Percentiles rank a stretch among this genome's conserved stretches.
Conservation (phyloP, 305 asterid genomes). For the Rubia balearica region DNA sequence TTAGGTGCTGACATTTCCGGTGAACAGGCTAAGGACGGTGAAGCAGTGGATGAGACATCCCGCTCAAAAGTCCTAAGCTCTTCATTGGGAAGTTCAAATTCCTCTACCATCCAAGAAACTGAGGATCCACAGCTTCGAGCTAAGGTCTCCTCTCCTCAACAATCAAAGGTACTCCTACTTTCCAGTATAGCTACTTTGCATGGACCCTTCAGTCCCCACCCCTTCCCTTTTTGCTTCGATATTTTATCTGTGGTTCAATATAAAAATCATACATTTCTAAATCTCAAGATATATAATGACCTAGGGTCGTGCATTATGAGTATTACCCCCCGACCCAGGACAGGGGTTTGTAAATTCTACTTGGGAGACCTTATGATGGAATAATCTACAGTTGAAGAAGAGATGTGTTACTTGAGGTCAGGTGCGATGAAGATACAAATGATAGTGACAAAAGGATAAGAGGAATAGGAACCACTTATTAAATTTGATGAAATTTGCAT, state of each 20-base stretch:
- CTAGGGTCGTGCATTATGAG: background rate
- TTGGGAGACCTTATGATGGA: background rate
- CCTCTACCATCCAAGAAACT: conserved; percentile 13
- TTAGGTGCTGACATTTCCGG: conserved; percentile 24
- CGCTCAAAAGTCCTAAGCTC: conserved; percentile 19
- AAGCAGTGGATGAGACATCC: conserved; percentile 20
- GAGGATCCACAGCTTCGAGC: conserved; percentile 21
- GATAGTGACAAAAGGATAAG: background rate
- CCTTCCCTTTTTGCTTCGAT: background rate
- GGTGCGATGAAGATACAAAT: background rate
- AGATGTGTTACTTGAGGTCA: background rate
- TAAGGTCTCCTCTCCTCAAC: conserved; percentile 24
- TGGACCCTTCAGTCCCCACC: background rate
- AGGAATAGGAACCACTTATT: background rate
- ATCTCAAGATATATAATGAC: background rate
- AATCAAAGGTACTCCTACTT: conserved; percentile 18
- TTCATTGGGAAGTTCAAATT: conserved; percentile 22
- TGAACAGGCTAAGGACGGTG: conserved; percentile 16
- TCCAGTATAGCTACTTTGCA: background rate
- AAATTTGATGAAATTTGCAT: background rate
- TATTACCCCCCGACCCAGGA: background rate
- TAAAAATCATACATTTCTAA: background rate
- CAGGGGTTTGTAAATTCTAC: background rate
- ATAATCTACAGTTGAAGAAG: background rate
- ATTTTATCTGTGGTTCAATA: background rate